phyloP scores from a whole-genome alignment of 768 basidiomycete species.

The Termitomyces titanicus region DNA sequence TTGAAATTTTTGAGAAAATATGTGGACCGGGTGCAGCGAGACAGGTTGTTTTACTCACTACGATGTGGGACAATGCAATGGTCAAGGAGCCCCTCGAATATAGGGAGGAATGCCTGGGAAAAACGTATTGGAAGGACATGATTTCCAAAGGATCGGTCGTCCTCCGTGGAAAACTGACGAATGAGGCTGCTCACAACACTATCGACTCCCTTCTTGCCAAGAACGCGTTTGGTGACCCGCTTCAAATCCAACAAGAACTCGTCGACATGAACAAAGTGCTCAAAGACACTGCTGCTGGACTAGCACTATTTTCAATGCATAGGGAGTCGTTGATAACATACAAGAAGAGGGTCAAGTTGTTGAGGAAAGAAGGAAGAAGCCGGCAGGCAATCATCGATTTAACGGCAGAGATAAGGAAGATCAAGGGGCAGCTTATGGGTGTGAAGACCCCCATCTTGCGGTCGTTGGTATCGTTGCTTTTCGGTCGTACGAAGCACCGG shows the following conservation, averaged over 20 bases:
- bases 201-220: neutral
- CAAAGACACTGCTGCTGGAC: neutral
- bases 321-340: conserved; percentile 3
- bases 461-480: too few species aligned
- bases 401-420: neutral
- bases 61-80: conserved; percentile 30
- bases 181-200: neutral
- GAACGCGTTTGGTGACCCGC: neutral
- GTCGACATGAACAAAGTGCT: conserved; percentile 13
- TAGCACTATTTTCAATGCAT: conserved; percentile 17
- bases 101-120: conserved; percentile 15
- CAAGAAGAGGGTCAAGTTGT: neutral
- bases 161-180: neutral
- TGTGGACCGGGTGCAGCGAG: conserved; percentile 27
- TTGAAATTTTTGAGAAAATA: conserved; percentile 29
- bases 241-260: neutral
- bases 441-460: neutral
- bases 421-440: neutral
- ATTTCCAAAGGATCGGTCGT: conserved; percentile 13
- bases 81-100: neutral
- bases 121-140: conserved; percentile 15
- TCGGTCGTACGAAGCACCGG: too few species aligned
- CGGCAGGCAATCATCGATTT: neutral
- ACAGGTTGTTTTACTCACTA: conserved; percentile 32
- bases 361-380: neutral